Conservation (phyloP, 768 basidiomycete genomes). For the Lactifluus rugatus region DNA sequence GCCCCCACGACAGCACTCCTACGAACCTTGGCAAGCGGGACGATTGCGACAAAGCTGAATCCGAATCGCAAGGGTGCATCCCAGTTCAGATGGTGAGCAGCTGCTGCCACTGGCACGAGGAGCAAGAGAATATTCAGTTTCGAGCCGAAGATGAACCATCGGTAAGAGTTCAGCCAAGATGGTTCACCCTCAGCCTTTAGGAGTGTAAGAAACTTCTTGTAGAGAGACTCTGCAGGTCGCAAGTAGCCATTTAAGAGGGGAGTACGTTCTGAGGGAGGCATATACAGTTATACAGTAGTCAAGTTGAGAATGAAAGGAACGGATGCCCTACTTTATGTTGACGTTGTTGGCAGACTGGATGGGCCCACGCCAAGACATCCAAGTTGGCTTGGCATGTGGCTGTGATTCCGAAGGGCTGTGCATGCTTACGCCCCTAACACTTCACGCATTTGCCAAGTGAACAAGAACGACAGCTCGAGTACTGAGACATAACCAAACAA, state of each 20-base stretch:
- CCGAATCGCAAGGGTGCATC: slow-evolving; percentile 66
- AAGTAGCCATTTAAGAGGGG: slow-evolving; percentile 20
- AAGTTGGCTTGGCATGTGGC: slow-evolving; percentile 4
- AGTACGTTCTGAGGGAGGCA: slow-evolving; percentile 14
- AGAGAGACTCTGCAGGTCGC: slow-evolving; percentile 33
- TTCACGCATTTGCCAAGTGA: no score
- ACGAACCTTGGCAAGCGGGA: slow-evolving; percentile 77
- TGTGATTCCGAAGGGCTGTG: background rate
- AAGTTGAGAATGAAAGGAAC: no score
- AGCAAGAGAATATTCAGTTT: slow-evolving; percentile 73
- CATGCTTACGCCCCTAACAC: no score
- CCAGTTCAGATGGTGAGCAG: slow-evolving; percentile 59
- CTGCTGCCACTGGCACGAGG: slow-evolving; percentile 64
- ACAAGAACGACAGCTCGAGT: no score
- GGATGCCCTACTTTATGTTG: no score
- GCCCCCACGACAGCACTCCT: background rate
- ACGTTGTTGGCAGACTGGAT: no score
- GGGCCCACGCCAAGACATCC: no score
- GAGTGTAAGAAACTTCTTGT: slow-evolving; percentile 30
- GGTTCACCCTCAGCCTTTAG: slow-evolving; percentile 58
- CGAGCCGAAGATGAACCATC: slow-evolving; percentile 50
- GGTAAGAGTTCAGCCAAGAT: slow-evolving; percentile 45
- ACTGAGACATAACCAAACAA: background rate
- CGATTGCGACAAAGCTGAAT: slow-evolving; percentile 73
- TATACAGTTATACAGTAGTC: no score